Evolutionary conservation across 148 eudicot genomes (phyloP).

Genomic region (Nepenthes gracilis): DNA sequence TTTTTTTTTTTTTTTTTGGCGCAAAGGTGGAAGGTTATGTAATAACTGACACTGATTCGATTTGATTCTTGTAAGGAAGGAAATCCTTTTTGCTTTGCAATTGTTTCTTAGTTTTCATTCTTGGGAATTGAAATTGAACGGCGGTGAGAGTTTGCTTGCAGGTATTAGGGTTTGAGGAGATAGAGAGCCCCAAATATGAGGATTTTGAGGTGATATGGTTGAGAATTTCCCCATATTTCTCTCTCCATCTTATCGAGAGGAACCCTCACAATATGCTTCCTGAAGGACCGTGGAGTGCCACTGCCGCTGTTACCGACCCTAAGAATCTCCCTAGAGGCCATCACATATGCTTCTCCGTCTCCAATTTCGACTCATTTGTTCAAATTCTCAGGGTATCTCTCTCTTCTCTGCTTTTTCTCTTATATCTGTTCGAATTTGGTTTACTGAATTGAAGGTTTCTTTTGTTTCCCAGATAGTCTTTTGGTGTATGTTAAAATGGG

Average conservation of each 20-base stretch:
- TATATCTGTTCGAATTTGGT: not conserved
- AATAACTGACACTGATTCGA: too few relatives aligned
- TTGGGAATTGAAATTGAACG: too few relatives aligned
- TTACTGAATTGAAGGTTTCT: too few relatives aligned
- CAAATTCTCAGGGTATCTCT: constrained; percentile 49
- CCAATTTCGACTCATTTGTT: constrained; percentile 71
- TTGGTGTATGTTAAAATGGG: too few relatives aligned
- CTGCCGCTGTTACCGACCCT: constrained; percentile 44
- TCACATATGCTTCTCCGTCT: constrained; percentile 51
- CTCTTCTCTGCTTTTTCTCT: not conserved
- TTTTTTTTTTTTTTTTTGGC: not conserved
- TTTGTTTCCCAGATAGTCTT: too few relatives aligned
- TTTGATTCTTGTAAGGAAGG: not conserved
- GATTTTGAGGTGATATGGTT: constrained; percentile 69
- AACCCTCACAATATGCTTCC: constrained; percentile 58
- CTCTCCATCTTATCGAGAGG: constrained; percentile 71
- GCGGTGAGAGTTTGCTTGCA: constrained; percentile 7
- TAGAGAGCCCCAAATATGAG: constrained; percentile 54
- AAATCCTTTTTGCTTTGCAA: not conserved
- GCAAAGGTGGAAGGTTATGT: too few relatives aligned
- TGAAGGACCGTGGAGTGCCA: constrained; percentile 64
- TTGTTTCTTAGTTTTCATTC: too few relatives aligned
- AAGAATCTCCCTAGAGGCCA: constrained; percentile 58
- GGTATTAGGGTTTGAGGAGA: constrained; percentile 81
- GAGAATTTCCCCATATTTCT: constrained; percentile 45